Conservation (phyloP, 306 rosid species). For the Inga leiocalycina region DNA sequence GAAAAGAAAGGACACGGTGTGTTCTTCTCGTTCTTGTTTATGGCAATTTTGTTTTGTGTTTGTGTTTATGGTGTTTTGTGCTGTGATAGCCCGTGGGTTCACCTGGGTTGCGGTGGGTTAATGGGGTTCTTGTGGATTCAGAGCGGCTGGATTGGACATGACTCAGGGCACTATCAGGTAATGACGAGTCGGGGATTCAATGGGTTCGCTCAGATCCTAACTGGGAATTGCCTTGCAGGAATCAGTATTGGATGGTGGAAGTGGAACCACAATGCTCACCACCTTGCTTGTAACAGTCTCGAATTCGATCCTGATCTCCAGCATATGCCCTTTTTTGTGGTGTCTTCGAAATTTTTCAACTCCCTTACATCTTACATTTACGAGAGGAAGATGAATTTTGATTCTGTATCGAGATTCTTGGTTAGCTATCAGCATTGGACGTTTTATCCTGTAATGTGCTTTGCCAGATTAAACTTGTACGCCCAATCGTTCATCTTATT, state of each 20-base stretch:
- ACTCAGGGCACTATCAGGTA: conserved; percentile 64
- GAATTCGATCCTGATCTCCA: conserved; percentile 70
- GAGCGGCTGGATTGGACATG: conserved; percentile 66
- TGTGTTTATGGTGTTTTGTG: conserved; percentile 58
- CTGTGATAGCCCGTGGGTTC: conserved; percentile 49
- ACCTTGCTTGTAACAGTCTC: conserved; percentile 59
- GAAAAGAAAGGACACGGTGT: conserved; percentile 61
- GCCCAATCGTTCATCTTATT: conserved; percentile 51
- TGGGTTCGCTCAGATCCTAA: conserved; percentile 50
- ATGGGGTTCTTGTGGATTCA: conserved; percentile 65
- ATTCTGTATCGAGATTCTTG: conserved; percentile 44
- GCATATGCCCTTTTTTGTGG: conserved; percentile 61
- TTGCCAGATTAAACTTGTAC: conserved; percentile 57
- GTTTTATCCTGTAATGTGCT: conserved; percentile 63
- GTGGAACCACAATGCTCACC: conserved; percentile 69
- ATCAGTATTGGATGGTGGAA: conserved; percentile 71
- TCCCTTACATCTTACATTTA: conserved; percentile 52
- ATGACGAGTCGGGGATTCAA: conserved; percentile 40
- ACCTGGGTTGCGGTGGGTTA: conserved; percentile 42
- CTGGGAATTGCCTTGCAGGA: conserved; percentile 66
- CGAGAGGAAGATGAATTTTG: conserved; percentile 55
- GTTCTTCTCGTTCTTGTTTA: conserved; percentile 28
- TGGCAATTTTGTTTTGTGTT: conserved; percentile 38
- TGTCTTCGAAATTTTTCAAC: conserved; percentile 51
- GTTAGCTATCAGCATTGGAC: conserved; percentile 66